Percentiles rank a stretch among this genome's conserved stretches.
Evolutionary conservation across 768 basidiomycete genomes (phyloP).

Genomic region (Kwoniella sp.): DNA sequence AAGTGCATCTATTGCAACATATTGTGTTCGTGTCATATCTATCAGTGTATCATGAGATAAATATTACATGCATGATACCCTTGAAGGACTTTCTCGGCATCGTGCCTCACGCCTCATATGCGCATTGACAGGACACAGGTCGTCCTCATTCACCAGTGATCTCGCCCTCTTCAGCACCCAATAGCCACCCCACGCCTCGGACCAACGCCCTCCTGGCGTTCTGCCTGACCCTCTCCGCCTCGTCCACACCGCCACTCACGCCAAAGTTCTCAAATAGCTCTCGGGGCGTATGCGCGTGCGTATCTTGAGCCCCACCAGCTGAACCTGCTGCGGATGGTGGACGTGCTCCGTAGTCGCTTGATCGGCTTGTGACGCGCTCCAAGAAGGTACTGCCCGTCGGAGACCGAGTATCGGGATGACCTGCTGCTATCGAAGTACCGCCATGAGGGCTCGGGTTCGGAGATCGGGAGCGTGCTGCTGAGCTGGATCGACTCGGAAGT

Average conservation of each 20-base stretch:
- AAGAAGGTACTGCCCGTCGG: neutral
- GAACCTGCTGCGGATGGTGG: neutral
- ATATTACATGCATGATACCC: too few species aligned
- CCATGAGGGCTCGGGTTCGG: neutral
- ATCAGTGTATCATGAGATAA: neutral
- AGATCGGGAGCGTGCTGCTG: neutral
- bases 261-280: conserved; percentile 23
- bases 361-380: neutral
- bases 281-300: conserved; percentile 19
- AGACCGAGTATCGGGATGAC: neutral
- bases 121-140: too few species aligned
- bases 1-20: too few species aligned
- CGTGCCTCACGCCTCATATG: too few species aligned
- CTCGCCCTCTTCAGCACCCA: conserved; percentile 71
- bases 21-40: neutral
- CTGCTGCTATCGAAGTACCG: neutral
- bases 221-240: conserved; percentile 59
- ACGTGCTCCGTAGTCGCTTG: neutral
- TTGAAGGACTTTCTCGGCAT: too few species aligned
- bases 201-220: conserved; percentile 78
- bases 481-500: neutral
- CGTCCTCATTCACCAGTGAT: conserved; percentile 21
- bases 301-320: neutral
- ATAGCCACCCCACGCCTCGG: conserved; percentile 92
- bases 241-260: conserved; percentile 49